Evolutionary conservation across 805 yeast genomes (phyloP), one percentile per base, ranked within the genome.

Genomic region (Ogataea ganodermae): DNA sequence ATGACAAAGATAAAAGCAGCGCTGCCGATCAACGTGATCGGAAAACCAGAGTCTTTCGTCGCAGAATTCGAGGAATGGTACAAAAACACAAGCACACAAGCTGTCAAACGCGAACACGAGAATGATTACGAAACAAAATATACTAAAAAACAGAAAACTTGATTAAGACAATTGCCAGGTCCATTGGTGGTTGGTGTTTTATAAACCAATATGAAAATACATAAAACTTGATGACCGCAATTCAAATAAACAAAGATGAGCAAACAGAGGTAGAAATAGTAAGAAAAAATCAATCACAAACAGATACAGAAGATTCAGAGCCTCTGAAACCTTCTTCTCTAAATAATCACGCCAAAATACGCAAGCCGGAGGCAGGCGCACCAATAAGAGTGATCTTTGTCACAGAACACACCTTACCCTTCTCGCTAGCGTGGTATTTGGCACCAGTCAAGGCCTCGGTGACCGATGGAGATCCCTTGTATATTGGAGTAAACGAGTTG

Each of bases 401-500:
- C 52, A 94, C 82, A 42, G 70, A 71, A 70, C 96, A 92, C 30
- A 89, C 61, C 58, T 80, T 79, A 43, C 97, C 98, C 73, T 85
- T 83, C 63, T 83, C 85, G 48, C 80, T 75, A 6, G 81, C 74
- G 56, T 86, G 86, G 64, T 94, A 95, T 63, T 79, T 82, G 46
- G 98, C 96, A 45, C 96, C 96, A 20, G 96, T 89, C 56, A 95
- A 72, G 14, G 96, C 89, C 62, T 94, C 98, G 22, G 78, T 60
- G 24, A 80, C 90, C 32, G 62, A 67, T 31, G 86, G 84, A 24
- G 84, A 70, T 14, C 90, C 94, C 56, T 78, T 77, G 69, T 91
- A 92, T 48, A 94, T 88, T 42, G 99, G 99, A 6, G 96, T 87
- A 61, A 77, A 80, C 16, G 96, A 82, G 13, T 85, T 77, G 14